A percentile compares a stretch with the other conserved stretches of the same genome.
Conservation (phyloP, 106 monocot genomes). For the Apostasia ramifera region DNA sequence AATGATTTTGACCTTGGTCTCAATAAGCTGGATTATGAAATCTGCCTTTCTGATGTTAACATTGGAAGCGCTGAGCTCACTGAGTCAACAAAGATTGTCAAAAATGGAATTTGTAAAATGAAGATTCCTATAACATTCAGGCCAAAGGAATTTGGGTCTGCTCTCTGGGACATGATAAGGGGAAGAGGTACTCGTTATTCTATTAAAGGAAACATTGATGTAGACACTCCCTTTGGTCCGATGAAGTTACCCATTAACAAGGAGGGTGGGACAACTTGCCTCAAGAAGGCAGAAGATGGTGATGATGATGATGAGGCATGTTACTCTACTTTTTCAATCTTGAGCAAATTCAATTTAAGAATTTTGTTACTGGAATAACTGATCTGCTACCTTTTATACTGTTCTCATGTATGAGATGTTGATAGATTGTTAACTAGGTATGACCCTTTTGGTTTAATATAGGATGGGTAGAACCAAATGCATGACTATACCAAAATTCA, state of each 20-base stretch:
- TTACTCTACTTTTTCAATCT: no score
- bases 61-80: slow-evolving; percentile 56
- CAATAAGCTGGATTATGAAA: slow-evolving; percentile 62
- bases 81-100: slow-evolving; percentile 40
- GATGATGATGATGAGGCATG: slow-evolving; percentile 7
- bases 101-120: slow-evolving; percentile 48
- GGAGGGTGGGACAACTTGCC: slow-evolving; percentile 32
- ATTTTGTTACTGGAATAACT: no score
- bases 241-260: slow-evolving; percentile 39
- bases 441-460: no score
- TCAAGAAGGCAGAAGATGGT: slow-evolving; percentile 29
- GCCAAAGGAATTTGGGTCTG: slow-evolving; percentile 83
- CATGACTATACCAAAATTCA: no score
- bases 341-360: no score
- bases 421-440: no score
- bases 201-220: slow-evolving; percentile 35
- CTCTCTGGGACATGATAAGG: slow-evolving; percentile 38
- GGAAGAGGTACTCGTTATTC: slow-evolving; percentile 28
- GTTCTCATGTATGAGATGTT: no score
- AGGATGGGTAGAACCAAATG: no score
- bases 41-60: slow-evolving; percentile 66
- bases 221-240: slow-evolving; percentile 35
- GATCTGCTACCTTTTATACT: no score
- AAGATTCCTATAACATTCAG: slow-evolving; percentile 61
- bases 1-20: slow-evolving; percentile 80